phyloP scores from a whole-genome alignment of 148 eudicot genomes.

The Chenopodium suecicum region DNA sequence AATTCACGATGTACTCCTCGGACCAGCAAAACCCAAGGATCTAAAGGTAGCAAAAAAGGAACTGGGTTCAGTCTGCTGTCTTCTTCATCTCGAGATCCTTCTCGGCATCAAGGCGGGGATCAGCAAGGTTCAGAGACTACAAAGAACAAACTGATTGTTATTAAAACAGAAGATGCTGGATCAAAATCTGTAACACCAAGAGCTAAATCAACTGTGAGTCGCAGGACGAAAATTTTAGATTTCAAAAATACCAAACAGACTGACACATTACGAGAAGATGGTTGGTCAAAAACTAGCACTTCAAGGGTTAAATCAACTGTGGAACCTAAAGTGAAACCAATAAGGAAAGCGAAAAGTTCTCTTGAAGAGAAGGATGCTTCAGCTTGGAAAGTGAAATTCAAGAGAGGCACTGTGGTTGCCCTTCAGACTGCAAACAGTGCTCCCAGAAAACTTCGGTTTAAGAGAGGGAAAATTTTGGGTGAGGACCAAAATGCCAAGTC shows the following conservation, averaged over 20 bases:
- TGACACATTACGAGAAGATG: slow-evolving; percentile 23
- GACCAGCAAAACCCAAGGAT: slow-evolving; percentile 23
- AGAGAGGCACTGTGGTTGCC: slow-evolving; percentile 50
- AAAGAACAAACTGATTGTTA: slow-evolving; percentile 23
- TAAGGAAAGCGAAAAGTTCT: slow-evolving; percentile 23
- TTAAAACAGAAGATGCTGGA: slow-evolving; percentile 20
- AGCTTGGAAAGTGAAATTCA: slow-evolving; percentile 49
- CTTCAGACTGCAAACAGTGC: slow-evolving; percentile 37
- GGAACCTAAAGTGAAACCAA: slow-evolving; percentile 28
- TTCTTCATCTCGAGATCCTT: slow-evolving; percentile 18
- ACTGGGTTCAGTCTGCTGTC: slow-evolving; percentile 18
- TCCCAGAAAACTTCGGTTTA: slow-evolving; percentile 47
- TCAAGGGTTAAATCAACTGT: slow-evolving; percentile 30
- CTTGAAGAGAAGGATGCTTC: slow-evolving; percentile 38
- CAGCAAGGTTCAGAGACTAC: slow-evolving; percentile 11
- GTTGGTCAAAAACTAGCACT: slow-evolving; percentile 23
- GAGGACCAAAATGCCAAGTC: slow-evolving; percentile 36
- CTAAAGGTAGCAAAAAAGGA: slow-evolving; percentile 25
- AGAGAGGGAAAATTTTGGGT: slow-evolving; percentile 31
- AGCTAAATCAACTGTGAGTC: slow-evolving; percentile 29
- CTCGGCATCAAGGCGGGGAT: slow-evolving; percentile 15
- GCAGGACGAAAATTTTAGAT: slow-evolving; percentile 13
- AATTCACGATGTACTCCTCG: slow-evolving; percentile 15
- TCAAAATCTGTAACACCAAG: slow-evolving; percentile 28
- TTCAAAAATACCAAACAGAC: slow-evolving; percentile 21